Conservation (phyloP, 129 eudicot genomes). For the Heracleum sosnowskyi region DNA sequence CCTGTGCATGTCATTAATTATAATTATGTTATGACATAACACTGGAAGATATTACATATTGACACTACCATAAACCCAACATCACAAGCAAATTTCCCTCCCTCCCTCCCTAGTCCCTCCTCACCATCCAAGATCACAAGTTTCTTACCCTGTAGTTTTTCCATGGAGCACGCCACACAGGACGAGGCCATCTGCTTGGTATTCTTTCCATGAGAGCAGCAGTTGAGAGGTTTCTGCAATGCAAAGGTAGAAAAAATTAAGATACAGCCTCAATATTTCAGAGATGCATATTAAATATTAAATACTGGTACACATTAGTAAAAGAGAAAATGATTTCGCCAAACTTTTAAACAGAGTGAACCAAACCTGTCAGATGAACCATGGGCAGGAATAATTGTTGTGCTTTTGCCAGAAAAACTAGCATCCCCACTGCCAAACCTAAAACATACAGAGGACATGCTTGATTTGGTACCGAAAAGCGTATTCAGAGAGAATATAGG, state of each 20-base stretch:
- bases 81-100: not conserved
- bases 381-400: conserved; percentile 51
- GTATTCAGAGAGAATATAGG: not conserved
- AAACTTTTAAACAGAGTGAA: not conserved
- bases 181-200: conserved; percentile 98
- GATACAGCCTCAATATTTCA: not conserved
- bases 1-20: conserved; percentile 34
- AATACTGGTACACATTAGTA: not conserved
- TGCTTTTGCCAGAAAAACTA: conserved; percentile 47
- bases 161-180: conserved; percentile 97
- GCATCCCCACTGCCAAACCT: conserved; percentile 41
- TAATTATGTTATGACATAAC: not conserved
- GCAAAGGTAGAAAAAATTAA: not conserved
- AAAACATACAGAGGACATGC: not conserved
- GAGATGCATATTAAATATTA: not conserved
- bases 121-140: conserved; percentile 1
- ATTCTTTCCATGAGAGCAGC: conserved; percentile 98
- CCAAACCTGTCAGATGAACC: conserved; percentile 73
- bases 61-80: not conserved
- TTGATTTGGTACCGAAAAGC: conserved; percentile 17
- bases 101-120: conserved; percentile 1
- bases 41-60: not conserved
- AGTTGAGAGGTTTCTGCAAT: conserved; percentile 65
- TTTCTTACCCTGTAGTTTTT: conserved; percentile 83
- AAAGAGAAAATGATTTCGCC: not conserved